Percentiles rank a stretch among this genome's conserved stretches.
Evolutionary conservation across 331 rosid species (phyloP).

Genomic region (Ulmus americana): DNA sequence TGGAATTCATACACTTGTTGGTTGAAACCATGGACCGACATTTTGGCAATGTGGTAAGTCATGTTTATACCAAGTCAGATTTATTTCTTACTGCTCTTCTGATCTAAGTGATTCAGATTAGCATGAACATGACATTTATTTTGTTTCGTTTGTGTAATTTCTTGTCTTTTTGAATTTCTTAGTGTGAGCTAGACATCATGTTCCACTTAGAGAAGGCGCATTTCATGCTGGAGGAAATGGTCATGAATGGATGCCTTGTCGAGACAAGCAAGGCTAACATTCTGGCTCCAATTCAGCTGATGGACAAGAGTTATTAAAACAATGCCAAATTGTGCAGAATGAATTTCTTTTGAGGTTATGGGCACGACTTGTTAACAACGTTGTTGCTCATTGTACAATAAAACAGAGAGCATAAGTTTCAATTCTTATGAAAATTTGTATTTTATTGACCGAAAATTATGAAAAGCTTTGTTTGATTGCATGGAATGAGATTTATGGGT

Average conservation of each 20-base stretch:
- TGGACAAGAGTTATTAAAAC: slow-evolving; percentile 65
- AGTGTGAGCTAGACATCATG: slow-evolving; percentile 99
- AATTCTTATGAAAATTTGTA: neutral
- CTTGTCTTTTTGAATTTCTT: slow-evolving; percentile 26
- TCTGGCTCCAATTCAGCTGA: slow-evolving; percentile 83
- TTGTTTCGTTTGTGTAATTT: slow-evolving; percentile 4
- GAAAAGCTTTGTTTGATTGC: neutral
- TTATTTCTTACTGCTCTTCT: neutral
- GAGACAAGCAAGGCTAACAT: slow-evolving; percentile 83
- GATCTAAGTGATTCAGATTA: neutral
- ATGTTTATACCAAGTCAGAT: neutral
- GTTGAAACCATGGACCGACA: slow-evolving; percentile 99
- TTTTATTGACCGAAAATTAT: neutral
- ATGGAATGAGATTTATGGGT: neutral
- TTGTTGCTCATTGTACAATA: slow-evolving; percentile 23
- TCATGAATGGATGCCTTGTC: slow-evolving; percentile 85
- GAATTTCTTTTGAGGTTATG: slow-evolving; percentile 1
- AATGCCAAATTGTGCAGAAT: neutral
- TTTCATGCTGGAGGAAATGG: slow-evolving; percentile 98
- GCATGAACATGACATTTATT: neutral
- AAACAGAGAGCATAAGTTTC: neutral
- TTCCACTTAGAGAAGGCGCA: slow-evolving; percentile 95
- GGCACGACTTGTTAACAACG: slow-evolving; percentile 8
- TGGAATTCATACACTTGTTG: slow-evolving; percentile 88
- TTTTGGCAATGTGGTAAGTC: slow-evolving; percentile 86